Evolutionary conservation across 2,329 filamentous ascomycete species (phyloP), one percentile per base, ranked within the genome.

Genomic region (Botrytis pseudocinerea): DNA sequence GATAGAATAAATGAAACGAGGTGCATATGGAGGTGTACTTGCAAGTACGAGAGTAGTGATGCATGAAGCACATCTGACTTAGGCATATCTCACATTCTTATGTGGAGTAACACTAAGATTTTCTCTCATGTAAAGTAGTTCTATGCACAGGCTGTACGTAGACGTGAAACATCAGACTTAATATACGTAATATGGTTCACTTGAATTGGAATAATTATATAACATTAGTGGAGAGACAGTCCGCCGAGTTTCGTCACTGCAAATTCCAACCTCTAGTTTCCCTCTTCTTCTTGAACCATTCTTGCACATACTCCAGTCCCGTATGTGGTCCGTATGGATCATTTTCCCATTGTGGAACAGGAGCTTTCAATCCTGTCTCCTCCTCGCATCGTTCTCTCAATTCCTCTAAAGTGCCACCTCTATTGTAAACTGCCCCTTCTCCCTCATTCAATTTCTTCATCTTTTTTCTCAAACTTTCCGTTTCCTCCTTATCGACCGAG

Each of bases 251-350:
- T 25, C 2, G 20, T 68, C 20, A 71, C 54, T 71, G 10, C 46
- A 64, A 64, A 25, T 38, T n/a, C 60, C 60, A 64, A 28, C 59
- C 69, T 35, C 38, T 16, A 5, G 12, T 42, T 20, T 64, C 22
- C 44, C 69, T 63, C 44, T 71, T 71, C 69, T 71, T 46, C 69
- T 57, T 57, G 16, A 42, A 71, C 69, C 69, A 57, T 10, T 63
- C 28, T 22, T 54, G 59, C 28, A 71, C 69, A 54, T 71, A 71
- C 18, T 71, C 35, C n/a, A 71, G 9, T 46, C 69, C 35, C 2
- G 35, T 71, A 57, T 71, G 60, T 44, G 69, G 59, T 14, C 44
- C 60, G 25, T 71, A 54, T 22, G 69, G 69, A 54, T 71, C 69
- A n/a, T 71, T 64, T 25, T 63, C 60, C 69, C 60, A 71, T 14